A percentile compares a stretch with the other conserved stretches of the same genome.
These are phyloP conservation scores for Powellomyces hirtus DNA, from an alignment of 192 early-diverging fungal species.

Conservation along the genomic window DNA sequence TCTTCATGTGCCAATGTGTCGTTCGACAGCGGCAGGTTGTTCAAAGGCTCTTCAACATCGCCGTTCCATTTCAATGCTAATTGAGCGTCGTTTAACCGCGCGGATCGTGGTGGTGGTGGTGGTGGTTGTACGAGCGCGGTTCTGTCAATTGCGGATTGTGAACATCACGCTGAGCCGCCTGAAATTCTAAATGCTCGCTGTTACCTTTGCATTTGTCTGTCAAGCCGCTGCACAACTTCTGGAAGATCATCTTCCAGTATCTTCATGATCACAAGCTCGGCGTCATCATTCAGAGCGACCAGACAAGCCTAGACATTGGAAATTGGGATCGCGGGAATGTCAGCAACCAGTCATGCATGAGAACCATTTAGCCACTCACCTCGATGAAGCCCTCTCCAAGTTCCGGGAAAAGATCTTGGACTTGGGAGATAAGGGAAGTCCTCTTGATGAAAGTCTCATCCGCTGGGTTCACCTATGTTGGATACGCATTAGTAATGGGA, in stretches of 20 bases:
- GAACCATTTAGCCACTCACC: too few relatives aligned
- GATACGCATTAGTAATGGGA: too few relatives aligned
- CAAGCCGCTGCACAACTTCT: conserved; percentile 59
- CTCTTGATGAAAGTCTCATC: conserved; percentile 53
- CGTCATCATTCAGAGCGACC: conserved; percentile 59
- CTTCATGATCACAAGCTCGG: conserved; percentile 73
- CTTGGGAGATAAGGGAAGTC: conserved; percentile 68
- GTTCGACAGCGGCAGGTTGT: background rate
- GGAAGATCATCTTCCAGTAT: conserved; percentile 81
- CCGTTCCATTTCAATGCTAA: too few relatives aligned
- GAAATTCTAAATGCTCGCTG: too few relatives aligned
- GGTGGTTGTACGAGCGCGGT: background rate
- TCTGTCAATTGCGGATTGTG: too few relatives aligned
- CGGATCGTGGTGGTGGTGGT: background rate
- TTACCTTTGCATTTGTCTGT: conserved; percentile 55
- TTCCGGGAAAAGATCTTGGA: conserved; percentile 86
- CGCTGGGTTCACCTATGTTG: too few relatives aligned
- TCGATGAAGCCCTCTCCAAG: conserved; percentile 89
- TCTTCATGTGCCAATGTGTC: background rate
- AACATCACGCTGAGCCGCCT: too few relatives aligned
- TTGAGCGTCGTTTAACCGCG: too few relatives aligned
- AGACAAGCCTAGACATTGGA: too few relatives aligned
- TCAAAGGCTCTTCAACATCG: too few relatives aligned
- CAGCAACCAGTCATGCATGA: background rate
- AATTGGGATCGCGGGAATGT: too few relatives aligned